These are phyloP conservation scores for Fusarium mexicanum DNA, from an alignment of 2,329 filamentous ascomycete genomes.

Conservation along the genomic window DNA sequence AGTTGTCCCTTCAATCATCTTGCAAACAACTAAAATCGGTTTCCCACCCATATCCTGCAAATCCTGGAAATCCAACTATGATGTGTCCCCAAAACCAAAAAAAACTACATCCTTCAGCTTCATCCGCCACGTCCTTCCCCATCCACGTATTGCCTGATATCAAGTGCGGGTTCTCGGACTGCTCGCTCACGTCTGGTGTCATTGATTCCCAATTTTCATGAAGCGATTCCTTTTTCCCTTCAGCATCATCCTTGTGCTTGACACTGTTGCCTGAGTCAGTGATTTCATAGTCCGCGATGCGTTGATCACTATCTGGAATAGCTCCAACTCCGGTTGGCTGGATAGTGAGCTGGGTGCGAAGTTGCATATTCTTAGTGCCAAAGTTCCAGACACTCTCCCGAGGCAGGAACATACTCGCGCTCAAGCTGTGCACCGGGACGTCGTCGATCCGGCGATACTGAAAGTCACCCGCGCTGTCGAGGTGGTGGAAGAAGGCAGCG, in stretches of 20 bases:
- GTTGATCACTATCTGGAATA: slow-evolving; percentile 39
- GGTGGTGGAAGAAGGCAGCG: slow-evolving; percentile 58
- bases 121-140: slow-evolving; percentile 42
- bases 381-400: slow-evolving; percentile 63
- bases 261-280: slow-evolving; percentile 13
- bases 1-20: slow-evolving; percentile 23
- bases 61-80: slow-evolving; percentile 31
- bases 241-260: slow-evolving; percentile 5
- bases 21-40: slow-evolving; percentile 30
- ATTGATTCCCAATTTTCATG: slow-evolving; percentile 51
- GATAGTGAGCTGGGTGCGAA: slow-evolving; percentile 2
- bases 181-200: slow-evolving; percentile 50
- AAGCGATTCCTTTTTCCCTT: slow-evolving; percentile 43
- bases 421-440: slow-evolving; percentile 63
- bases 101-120: slow-evolving; percentile 10
- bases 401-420: slow-evolving; percentile 63
- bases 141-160: slow-evolving; percentile 52
- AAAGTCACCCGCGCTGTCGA: slow-evolving; percentile 60
- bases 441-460: slow-evolving; percentile 59
- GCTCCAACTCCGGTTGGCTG: slow-evolving; percentile 38
- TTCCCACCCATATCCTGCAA: slow-evolving; percentile 28
- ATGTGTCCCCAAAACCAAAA: slow-evolving; percentile 15
- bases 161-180: slow-evolving; percentile 48
- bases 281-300: slow-evolving; percentile 29
- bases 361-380: slow-evolving; percentile 46